Conservation (phyloP, 2,329 filamentous ascomycete species). For the Pestalotiopsis sp. region DNA sequence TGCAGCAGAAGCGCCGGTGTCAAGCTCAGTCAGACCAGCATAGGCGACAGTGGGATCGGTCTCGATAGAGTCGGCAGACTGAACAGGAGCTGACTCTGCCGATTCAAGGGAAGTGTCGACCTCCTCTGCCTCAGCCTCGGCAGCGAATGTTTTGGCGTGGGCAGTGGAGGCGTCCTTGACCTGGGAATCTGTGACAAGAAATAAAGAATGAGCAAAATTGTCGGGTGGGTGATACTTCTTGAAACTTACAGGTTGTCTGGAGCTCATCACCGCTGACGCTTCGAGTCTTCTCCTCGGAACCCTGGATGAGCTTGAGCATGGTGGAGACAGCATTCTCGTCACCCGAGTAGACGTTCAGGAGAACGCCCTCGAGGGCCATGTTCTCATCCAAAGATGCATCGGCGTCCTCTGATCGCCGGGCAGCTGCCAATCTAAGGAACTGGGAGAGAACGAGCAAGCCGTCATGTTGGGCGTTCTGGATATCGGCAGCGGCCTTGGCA, state of each 20-base stretch:
- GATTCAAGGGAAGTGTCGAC: constrained; percentile 37
- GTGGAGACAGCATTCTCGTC: constrained; percentile 74
- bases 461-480: constrained; percentile 60
- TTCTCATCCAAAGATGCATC: constrained; percentile 71
- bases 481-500: constrained; percentile 56
- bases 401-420: constrained; percentile 71
- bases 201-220: constrained; percentile 25
- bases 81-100: constrained; percentile 31
- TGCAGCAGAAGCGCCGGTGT: constrained; percentile 43
- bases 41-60: constrained; percentile 71
- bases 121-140: constrained; percentile 28
- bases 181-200: constrained; percentile 49
- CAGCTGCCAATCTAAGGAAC: constrained; percentile 79
- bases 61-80: constrained; percentile 34
- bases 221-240: neutral
- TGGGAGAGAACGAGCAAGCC: constrained; percentile 74
- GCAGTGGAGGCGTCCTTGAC: constrained; percentile 59
- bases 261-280: constrained; percentile 68
- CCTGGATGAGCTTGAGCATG: constrained; percentile 78
- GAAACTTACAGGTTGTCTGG: constrained; percentile 70
- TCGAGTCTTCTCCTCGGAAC: constrained; percentile 66
- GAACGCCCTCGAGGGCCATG: constrained; percentile 78
- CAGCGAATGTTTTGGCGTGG: constrained; percentile 43
- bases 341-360: constrained; percentile 78
- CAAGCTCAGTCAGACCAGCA: constrained; percentile 70